Evolutionary conservation across 305 asterid genomes (phyloP).

Genomic region (Fraxinus xanthoxyloides): DNA sequence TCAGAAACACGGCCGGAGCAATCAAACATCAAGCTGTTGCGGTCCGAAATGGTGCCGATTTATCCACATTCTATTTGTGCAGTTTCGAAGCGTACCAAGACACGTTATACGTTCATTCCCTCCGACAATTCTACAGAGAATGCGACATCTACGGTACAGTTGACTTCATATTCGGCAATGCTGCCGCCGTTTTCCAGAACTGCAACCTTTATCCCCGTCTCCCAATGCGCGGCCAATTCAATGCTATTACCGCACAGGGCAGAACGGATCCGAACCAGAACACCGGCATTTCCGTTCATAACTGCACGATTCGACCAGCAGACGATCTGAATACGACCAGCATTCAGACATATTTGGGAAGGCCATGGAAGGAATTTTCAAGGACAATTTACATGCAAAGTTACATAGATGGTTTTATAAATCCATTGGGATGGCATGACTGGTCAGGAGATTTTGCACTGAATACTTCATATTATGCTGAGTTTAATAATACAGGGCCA

Average conservation of each 20-base stretch:
- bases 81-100: slow-evolving; percentile 82
- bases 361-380: slow-evolving; percentile 76
- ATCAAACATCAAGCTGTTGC: slow-evolving; percentile 76
- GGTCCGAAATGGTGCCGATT: slow-evolving; percentile 65
- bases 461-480: slow-evolving; percentile 63
- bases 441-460: slow-evolving; percentile 69
- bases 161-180: slow-evolving; percentile 82
- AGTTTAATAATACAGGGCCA: slow-evolving; percentile 57
- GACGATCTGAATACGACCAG: slow-evolving; percentile 29
- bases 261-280: slow-evolving; percentile 62
- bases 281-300: slow-evolving; percentile 67
- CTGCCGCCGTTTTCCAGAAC: slow-evolving; percentile 52
- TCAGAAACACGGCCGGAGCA: slow-evolving; percentile 74
- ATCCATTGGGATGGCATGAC: slow-evolving; percentile 60
- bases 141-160: slow-evolving; percentile 70
- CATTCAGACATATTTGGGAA: slow-evolving; percentile 46
- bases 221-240: slow-evolving; percentile 58
- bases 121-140: slow-evolving; percentile 55
- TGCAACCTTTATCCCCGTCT: slow-evolving; percentile 59
- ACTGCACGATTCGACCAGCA: slow-evolving; percentile 50
- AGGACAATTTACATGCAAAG: slow-evolving; percentile 58
- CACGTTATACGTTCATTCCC: slow-evolving; percentile 65
- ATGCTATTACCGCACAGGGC: slow-evolving; percentile 75
- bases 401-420: slow-evolving; percentile 35
- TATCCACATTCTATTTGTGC: slow-evolving; percentile 58